Evolutionary conservation across 257 asterid genomes (phyloP), one percentile per base, ranked within the genome.

Genomic region (Nicotiana tomentosiformis): DNA sequence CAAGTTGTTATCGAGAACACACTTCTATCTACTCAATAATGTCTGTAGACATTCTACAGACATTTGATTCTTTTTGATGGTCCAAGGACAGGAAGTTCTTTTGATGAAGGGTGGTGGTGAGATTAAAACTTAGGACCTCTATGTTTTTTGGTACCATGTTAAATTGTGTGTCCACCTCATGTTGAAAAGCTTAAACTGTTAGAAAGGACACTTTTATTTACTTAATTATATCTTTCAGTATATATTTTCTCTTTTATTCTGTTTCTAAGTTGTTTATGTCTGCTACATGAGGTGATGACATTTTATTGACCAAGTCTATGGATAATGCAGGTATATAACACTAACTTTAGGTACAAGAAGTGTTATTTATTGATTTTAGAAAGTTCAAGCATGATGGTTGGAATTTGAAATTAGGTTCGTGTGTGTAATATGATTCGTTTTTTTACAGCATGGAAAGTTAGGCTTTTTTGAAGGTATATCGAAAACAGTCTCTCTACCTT

Each of bases 271-370:
- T 62, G 15, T 58, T 57, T n/a, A 60, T 7, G 30, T 39, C 39
- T n/a, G 57, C 78, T 70, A 70, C 78, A 70, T 43, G 78, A 70
- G 6, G 20, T 23, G 79, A 46, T 72, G 37, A 1, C 26, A 23
- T 46, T 74, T 7, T 51, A 55, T 49, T 74, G 62, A 74, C 80
- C 0, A 49, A 74, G 23, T 26, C 39, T 74, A 26, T 46, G 37
- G 14, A 49, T 74, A 74, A 74, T 74, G 80, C 80, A 74, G 80
- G 64, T 74, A 20, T 69, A 56, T 33, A 20, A n/a, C 33, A 39
- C 57, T 39, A 69, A 69, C 57, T 39, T 39, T 55, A 69, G 57
- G 33, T 69, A 49, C 78, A 69, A 69, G 58, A 39, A 39, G 78
- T 69, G 78, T 37, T 69, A 69, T 39, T 69, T 69, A n/a, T 39